phyloP scores from a whole-genome alignment of 495 filamentous ascomycete species.

The Aeminium ludgeri region DNA sequence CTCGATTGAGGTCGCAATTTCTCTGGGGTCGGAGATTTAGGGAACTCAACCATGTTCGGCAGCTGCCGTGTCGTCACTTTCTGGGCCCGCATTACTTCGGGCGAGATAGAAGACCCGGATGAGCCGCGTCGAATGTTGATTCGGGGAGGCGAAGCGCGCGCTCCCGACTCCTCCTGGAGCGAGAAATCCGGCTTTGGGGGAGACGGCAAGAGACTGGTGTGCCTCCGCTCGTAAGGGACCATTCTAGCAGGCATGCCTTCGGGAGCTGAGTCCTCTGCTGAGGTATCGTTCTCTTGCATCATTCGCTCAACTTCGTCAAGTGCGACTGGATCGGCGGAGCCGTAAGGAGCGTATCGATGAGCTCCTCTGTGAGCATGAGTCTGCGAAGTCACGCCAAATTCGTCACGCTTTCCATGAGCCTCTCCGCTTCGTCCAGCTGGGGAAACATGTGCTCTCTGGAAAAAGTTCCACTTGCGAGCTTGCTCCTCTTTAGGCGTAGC shows the following conservation, averaged over 20 bases:
- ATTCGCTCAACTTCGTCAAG: constrained; percentile 48
- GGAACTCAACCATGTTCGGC: constrained; percentile 4
- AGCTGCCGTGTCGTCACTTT: neutral
- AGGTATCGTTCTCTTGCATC: constrained; percentile 31
- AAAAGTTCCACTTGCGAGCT: constrained; percentile 64
- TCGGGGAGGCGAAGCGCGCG: constrained; percentile 2
- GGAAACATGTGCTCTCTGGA: constrained; percentile 45
- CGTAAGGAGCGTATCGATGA: no score
- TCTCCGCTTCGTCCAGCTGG: constrained; percentile 29
- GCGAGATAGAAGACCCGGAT: neutral
- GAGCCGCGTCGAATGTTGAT: constrained; percentile 6
- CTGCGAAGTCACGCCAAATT: no score
- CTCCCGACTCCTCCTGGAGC: neutral
- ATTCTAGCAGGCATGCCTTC: neutral
- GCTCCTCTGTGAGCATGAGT: no score
- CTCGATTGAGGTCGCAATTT: neutral
- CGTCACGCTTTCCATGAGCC: constrained; percentile 29
- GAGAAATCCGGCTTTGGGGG: constrained; percentile 1
- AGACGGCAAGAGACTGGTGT: constrained; percentile 13
- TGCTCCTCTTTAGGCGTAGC: constrained; percentile 20
- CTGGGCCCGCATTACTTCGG: constrained; percentile 5
- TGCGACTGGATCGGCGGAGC: constrained; percentile 48
- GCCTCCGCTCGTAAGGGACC: constrained; percentile 11
- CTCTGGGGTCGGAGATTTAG: neutral
- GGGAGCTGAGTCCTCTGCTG: constrained; percentile 5